phyloP scores from a whole-genome alignment of 768 basidiomycete genomes.

The Grammothele lineata region DNA sequence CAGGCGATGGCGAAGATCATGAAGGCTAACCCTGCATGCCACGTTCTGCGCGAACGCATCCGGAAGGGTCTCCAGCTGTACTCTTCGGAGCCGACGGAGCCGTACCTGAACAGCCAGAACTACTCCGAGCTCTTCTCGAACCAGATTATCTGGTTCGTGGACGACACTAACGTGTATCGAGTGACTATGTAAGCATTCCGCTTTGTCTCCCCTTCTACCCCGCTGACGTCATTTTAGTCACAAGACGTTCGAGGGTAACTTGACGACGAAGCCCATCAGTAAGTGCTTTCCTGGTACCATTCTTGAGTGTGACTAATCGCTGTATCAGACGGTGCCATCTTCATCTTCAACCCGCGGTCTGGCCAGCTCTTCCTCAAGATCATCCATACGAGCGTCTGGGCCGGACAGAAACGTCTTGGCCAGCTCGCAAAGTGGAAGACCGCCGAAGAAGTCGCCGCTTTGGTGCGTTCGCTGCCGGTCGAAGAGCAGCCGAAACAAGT shows the following conservation, averaged over 20 bases:
- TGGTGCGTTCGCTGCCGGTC: conserved; percentile 96
- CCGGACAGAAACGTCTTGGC: conserved; percentile 98
- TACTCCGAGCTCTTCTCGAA: conserved; percentile 97
- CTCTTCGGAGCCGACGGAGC: conserved; percentile 98
- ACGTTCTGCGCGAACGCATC: conserved; percentile 97
- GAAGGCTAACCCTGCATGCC: conserved; percentile 98
- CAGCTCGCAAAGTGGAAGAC: conserved; percentile 99
- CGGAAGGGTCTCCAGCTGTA: conserved; percentile 97
- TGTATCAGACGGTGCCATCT: conserved; percentile 80
- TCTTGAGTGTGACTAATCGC: conserved; percentile 6
- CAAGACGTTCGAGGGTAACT: conserved; percentile 99
- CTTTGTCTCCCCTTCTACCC: conserved; percentile 3
- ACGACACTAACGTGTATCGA: conserved; percentile 99
- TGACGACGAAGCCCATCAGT: conserved; percentile 99
- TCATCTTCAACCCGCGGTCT: conserved; percentile 99
- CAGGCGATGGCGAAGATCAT: conserved; percentile 99
- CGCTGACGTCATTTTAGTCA: conserved; percentile 47
- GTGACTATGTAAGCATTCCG: conserved; percentile 69
- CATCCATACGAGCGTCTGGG: conserved; percentile 99
- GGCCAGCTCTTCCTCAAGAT: conserved; percentile 98
- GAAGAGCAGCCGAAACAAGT: conserved; percentile 99
- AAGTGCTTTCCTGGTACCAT: conserved; percentile 21
- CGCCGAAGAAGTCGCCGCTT: conserved; percentile 98
- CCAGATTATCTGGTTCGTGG: conserved; percentile 99
- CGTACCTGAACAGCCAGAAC: conserved; percentile 97